phyloP scores from a whole-genome alignment of 768 basidiomycete species.

The Boletus coccyginus region DNA sequence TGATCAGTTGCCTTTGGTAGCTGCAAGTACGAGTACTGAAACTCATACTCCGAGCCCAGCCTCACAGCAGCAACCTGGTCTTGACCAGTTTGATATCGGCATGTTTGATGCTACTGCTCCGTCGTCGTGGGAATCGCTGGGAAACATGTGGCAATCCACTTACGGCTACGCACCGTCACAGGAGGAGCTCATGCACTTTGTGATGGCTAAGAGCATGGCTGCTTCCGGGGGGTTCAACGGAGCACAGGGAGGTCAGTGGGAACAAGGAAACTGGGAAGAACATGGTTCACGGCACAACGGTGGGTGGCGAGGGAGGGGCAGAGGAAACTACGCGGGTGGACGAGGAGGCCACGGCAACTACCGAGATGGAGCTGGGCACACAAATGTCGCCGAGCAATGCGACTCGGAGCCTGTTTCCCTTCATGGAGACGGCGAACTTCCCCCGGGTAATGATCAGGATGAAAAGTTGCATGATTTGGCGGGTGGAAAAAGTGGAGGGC shows the following conservation, averaged over 20 bases:
- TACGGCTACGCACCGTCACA: constrained; percentile 67
- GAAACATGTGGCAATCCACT: constrained; percentile 72
- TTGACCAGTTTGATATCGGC: constrained; percentile 67
- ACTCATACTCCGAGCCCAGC: constrained; percentile 34
- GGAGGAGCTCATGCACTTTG: constrained; percentile 75
- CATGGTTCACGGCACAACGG: constrained; percentile 36
- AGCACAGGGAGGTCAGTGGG: constrained; percentile 24
- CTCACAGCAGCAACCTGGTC: constrained; percentile 42
- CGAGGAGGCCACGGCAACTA: constrained; percentile 44
- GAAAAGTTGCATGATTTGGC: not conserved
- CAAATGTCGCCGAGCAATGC: constrained; percentile 11
- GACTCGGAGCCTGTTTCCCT: constrained; percentile 61
- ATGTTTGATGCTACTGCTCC: constrained; percentile 74
- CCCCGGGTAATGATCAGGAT: not conserved
- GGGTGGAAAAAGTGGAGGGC: constrained; percentile 38
- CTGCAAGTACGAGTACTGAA: constrained; percentile 50
- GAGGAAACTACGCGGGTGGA: constrained; percentile 36
- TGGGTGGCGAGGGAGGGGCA: constrained; percentile 37
- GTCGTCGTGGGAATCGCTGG: constrained; percentile 77
- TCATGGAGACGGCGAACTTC: constrained; percentile 41
- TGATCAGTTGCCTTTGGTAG: constrained; percentile 42
- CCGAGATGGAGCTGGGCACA: constrained; percentile 38
- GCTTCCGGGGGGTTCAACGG: constrained; percentile 17
- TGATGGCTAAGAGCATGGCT: constrained; percentile 42
- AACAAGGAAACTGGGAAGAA: constrained; percentile 22